Percentiles rank a stretch among this genome's conserved stretches.
phyloP scores from a whole-genome alignment of 148 eudicot species.

The Camellia sinensis region DNA sequence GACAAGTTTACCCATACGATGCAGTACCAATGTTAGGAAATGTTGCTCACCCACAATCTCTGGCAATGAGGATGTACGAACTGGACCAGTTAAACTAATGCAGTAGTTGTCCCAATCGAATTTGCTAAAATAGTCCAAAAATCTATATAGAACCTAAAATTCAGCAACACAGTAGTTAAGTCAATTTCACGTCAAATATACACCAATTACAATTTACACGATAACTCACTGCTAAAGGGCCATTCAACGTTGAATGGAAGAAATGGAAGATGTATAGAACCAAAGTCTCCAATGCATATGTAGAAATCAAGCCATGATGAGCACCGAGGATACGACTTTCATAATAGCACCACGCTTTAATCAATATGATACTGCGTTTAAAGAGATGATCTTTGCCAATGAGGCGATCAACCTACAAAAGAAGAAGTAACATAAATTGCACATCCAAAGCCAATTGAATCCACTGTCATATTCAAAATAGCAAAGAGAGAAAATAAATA shows the following conservation, averaged over 20 bases:
- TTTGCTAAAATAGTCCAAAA: constrained; percentile 89
- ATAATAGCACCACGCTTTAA: constrained; percentile 97
- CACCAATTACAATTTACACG: constrained; percentile 1
- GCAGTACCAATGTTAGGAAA: constrained; percentile 3
- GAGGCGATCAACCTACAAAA: constrained; percentile 65
- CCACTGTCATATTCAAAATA: neutral
- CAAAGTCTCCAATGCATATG: constrained; percentile 93
- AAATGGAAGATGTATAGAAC: constrained; percentile 87
- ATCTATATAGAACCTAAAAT: constrained; percentile 81
- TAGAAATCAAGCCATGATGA: constrained; percentile 91
- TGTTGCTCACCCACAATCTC: constrained; percentile 63
- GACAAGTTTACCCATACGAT: neutral
- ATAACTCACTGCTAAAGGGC: constrained; percentile 92
- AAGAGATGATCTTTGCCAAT: constrained; percentile 88
- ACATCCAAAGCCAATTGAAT: constrained; percentile 8
- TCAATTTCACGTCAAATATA: constrained; percentile 21
- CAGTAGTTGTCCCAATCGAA: constrained; percentile 90
- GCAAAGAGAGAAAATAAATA: neutral
- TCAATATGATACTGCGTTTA: constrained; percentile 86
- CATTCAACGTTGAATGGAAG: constrained; percentile 68
- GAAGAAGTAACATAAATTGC: constrained; percentile 8
- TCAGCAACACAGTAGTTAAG: constrained; percentile 22
- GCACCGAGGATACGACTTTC: constrained; percentile 98
- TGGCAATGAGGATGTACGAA: constrained; percentile 64
- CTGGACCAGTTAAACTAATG: constrained; percentile 72